Evolutionary conservation across 1,139 yeast genomes (phyloP).

Genomic region (Geotrichum reessii): DNA sequence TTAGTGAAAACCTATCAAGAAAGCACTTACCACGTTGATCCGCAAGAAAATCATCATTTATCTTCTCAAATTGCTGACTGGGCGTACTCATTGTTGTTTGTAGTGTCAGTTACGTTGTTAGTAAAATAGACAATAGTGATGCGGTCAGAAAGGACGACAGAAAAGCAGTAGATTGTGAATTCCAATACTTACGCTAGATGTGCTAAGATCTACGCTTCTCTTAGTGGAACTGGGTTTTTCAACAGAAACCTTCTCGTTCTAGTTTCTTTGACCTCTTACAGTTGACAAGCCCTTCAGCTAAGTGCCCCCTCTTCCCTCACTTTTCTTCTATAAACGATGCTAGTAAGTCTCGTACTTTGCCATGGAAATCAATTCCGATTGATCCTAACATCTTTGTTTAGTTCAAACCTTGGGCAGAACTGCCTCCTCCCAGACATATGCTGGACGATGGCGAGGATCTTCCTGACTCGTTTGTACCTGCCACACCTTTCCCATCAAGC

Average conservation of each 20-base stretch:
- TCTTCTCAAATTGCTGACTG: constrained; percentile 25
- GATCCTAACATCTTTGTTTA: constrained; percentile 21
- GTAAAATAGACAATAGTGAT: constrained; percentile 3
- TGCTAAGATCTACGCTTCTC: not conserved
- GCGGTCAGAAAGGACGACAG: not conserved
- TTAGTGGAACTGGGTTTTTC: no score
- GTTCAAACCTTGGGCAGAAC: constrained; percentile 55
- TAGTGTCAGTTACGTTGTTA: not conserved
- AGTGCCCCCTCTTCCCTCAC: no score
- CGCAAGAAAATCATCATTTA: constrained; percentile 31
- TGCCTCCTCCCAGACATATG: constrained; percentile 50
- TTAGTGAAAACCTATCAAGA: no score
- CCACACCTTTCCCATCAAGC: constrained; percentile 2
- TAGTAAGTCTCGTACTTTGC: constrained; percentile 2
- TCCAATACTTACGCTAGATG: not conserved
- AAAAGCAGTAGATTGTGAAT: not conserved
- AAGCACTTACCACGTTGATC: constrained; percentile 30
- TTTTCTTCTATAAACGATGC: constrained; percentile 8
- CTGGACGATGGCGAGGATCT: constrained; percentile 45
- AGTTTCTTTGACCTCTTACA: not conserved
- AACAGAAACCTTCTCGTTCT: not conserved
- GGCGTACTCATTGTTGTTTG: constrained; percentile 7
- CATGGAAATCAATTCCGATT: not conserved
- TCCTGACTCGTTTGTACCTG: constrained; percentile 6
- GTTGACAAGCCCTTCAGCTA: no score